Evolutionary conservation across 495 filamentous ascomycete species (phyloP), one percentile per base, ranked within the genome.

Genomic region (Aspergillus coremiiformis): DNA sequence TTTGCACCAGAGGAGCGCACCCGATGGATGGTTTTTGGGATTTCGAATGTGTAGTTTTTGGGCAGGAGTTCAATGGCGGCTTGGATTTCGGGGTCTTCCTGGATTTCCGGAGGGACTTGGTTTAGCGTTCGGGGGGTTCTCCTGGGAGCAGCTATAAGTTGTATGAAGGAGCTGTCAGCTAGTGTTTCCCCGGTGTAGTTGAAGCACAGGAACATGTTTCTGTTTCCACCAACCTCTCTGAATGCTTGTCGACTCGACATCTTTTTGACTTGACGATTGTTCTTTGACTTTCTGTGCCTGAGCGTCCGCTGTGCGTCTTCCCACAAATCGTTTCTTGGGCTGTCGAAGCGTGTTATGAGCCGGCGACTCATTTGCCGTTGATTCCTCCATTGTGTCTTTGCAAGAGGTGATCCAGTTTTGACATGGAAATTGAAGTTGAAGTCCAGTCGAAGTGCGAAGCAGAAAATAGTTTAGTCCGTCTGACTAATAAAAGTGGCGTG

Each of bases 11-110:
- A 79, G 9, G 81, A 82, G 37, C 90, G 89, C 60, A 99, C 89
- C 23, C 91, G 83, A 67, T 96, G 90, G 63, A 99, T 93, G 2
- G 93, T 97, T 67, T 99, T 97, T 63, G 86, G 93, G 47, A 99
- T 90, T 69, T 99, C 93, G 64, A 99, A 99, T 39, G 87, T 89
- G 76, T 97, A 99, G 73, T 99, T 97, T 15, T 81, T 69, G 2
- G 93, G 93, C 5, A 99, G 83, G 17, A 96, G 80, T 3, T 81
- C 74, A 42, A 97, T 91, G 2, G 93, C 93, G 14, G 81, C 86
- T 69, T 90, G 89, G 57, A 99, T 86, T n/a, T 86, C 88, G 37
- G 82, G 72, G 65, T 97, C 89, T 51, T 93, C 73, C 20, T 93
- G 75, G 55, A 99, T 96, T 49, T 89, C 86, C 2, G 82, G 69